These are phyloP conservation scores for Bassia scoparia DNA, from an alignment of 148 eudicot genomes.

Conservation along the genomic window DNA sequence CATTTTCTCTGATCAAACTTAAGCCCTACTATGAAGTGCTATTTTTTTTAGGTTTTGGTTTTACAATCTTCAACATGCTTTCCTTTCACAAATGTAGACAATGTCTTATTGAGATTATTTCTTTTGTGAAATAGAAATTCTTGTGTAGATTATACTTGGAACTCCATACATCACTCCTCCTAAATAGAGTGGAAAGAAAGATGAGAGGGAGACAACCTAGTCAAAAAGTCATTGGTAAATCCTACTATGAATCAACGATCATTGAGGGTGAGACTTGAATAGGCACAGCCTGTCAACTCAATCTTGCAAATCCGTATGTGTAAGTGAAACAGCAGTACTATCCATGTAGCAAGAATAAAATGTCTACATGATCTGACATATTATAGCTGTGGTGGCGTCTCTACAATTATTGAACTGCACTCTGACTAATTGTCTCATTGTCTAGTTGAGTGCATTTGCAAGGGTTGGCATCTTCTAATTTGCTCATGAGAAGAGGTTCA, in stretches of 20 bases:
- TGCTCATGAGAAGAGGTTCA: not conserved
- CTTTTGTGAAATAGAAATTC: not conserved
- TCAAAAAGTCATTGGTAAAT: not conserved
- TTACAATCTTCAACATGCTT: not conserved
- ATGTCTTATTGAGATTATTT: too few species aligned
- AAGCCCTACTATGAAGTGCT: too few species aligned
- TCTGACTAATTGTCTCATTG: not conserved
- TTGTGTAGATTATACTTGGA: not conserved
- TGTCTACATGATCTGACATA: not conserved
- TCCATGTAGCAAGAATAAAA: too few species aligned
- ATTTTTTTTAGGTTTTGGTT: too few species aligned
- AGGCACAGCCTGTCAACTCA: too few species aligned
- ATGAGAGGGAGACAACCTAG: not conserved
- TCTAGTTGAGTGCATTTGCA: not conserved
- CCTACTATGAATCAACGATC: not conserved
- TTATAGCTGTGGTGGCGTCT: too few species aligned
- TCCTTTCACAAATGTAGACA: not conserved
- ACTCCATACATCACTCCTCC: not conserved
- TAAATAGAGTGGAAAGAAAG: not conserved
- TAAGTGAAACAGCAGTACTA: too few species aligned
- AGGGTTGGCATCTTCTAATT: not conserved
- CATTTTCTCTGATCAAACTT: too few species aligned
- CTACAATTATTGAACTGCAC: not conserved
- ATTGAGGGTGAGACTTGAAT: too few species aligned
- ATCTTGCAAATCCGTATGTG: too few species aligned